Percentiles rank a stretch among this genome's conserved stretches.
Evolutionary conservation across 306 rosid species (phyloP).

Genomic region (Medicago ruthenica): DNA sequence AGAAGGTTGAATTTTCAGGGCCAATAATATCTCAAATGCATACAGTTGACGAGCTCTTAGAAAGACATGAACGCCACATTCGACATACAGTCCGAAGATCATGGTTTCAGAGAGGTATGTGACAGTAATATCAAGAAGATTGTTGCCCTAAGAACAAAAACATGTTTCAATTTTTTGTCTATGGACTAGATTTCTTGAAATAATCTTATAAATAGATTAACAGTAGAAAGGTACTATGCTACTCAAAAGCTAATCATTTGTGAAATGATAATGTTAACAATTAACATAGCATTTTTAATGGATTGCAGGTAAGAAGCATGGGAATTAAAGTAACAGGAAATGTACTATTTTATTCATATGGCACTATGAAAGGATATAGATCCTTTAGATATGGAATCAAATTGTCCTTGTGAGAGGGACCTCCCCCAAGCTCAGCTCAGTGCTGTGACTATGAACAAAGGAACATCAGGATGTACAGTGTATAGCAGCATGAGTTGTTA

Average conservation of each 20-base stretch:
- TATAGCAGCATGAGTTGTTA: constrained; percentile 37
- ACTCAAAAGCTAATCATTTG: background rate
- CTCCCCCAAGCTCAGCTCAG: constrained; percentile 35
- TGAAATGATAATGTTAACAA: background rate
- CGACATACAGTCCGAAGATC: constrained; percentile 74
- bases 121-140: constrained; percentile 22
- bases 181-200: constrained; percentile 6
- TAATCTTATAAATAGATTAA: background rate
- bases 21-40: constrained; percentile 87
- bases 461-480: constrained; percentile 24
- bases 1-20: constrained; percentile 92
- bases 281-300: constrained; percentile 36
- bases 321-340: constrained; percentile 52
- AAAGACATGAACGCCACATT: constrained; percentile 88
- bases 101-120: constrained; percentile 94
- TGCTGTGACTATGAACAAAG: constrained; percentile 41
- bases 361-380: constrained; percentile 12
- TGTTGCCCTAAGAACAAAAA: constrained; percentile 18
- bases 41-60: constrained; percentile 89
- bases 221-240: background rate
- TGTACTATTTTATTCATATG: constrained; percentile 21
- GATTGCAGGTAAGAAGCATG: constrained; percentile 67
- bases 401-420: constrained; percentile 36
- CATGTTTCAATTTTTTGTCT: background rate
- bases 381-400: constrained; percentile 26